These are phyloP conservation scores for Coemansia sp. DNA, from an alignment of 192 early-diverging fungal species.

Conservation along the genomic window DNA sequence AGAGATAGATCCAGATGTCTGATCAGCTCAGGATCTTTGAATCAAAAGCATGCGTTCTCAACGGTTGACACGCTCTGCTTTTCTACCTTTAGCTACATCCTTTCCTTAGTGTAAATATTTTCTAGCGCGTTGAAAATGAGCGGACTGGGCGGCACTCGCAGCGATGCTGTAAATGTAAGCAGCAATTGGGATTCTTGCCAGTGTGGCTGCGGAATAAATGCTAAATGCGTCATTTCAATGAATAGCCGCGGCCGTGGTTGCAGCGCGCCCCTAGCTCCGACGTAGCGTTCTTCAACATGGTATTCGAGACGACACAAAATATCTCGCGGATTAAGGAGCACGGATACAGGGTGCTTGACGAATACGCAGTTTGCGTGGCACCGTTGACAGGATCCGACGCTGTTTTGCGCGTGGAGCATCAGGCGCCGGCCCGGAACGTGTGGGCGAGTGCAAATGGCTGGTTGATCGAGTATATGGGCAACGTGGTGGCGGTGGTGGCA, in stretches of 20 bases:
- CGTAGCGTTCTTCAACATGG: conserved; percentile 33
- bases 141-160: not conserved
- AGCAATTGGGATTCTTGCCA: not conserved
- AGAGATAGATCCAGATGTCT: no score
- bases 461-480: conserved; percentile 8
- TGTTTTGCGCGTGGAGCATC: not conserved
- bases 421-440: conserved; percentile 1
- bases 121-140: not conserved
- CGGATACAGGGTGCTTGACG: not conserved
- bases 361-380: not conserved
- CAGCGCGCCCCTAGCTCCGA: conserved; percentile 32
- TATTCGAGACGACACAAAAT: conserved; percentile 11
- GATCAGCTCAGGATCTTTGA: no score
- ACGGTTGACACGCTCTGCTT: no score
- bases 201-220: conserved; percentile 7
- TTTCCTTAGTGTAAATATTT: no score
- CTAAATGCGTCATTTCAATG: not conserved
- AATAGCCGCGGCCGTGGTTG: conserved; percentile 20
- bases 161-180: conserved; percentile 5
- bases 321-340: not conserved
- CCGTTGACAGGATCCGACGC: not conserved
- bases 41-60: no score
- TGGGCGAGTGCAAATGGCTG: not conserved
- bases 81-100: not conserved
- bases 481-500: not conserved